phyloP scores from a whole-genome alignment of 257 asterid species.

The Echites panduratus region DNA sequence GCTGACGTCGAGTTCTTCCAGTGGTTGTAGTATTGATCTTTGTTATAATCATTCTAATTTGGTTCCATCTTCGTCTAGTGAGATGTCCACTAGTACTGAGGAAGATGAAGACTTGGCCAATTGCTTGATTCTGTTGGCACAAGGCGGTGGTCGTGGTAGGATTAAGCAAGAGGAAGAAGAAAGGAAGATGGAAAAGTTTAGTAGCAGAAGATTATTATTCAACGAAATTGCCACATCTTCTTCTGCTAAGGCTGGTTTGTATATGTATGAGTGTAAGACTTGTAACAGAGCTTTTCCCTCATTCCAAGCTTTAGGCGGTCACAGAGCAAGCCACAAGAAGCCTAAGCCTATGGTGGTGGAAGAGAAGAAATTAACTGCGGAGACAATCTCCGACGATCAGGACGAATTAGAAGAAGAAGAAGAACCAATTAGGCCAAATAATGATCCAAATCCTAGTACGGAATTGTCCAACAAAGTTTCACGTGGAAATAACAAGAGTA shows the following conservation, averaged over 20 bases:
- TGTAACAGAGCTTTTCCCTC: slow-evolving; percentile 71
- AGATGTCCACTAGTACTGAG: slow-evolving; percentile 37
- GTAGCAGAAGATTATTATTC: slow-evolving; percentile 31
- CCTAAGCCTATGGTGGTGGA: slow-evolving; percentile 34
- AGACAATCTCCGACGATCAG: slow-evolving; percentile 4
- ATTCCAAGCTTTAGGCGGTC: slow-evolving; percentile 90
- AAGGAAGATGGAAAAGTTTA: slow-evolving; percentile 28
- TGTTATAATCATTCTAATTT: slow-evolving; percentile 14
- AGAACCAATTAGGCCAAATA: background rate
- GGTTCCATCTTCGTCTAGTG: slow-evolving; percentile 29
- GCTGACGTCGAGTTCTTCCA: slow-evolving; percentile 44
- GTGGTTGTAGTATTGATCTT: slow-evolving; percentile 27
- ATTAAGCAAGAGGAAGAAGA: slow-evolving; percentile 2
- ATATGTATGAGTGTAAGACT: slow-evolving; percentile 73
- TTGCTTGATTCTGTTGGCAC: slow-evolving; percentile 74
- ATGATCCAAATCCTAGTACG: slow-evolving; percentile 13
- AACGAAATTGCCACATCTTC: slow-evolving; percentile 30
- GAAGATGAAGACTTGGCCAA: slow-evolving; percentile 86
- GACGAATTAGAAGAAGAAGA: background rate
- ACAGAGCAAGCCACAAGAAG: slow-evolving; percentile 79
- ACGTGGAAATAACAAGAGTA: background rate
- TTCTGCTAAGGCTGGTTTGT: slow-evolving; percentile 38
- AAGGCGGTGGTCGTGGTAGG: slow-evolving; percentile 35
- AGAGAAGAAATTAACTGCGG: slow-evolving; percentile 23
- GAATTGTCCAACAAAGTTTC: slow-evolving; percentile 19